Percentiles rank a stretch among this genome's conserved stretches.
Conservation (phyloP, 345 rosid species). For the Sapria himalayana region DNA sequence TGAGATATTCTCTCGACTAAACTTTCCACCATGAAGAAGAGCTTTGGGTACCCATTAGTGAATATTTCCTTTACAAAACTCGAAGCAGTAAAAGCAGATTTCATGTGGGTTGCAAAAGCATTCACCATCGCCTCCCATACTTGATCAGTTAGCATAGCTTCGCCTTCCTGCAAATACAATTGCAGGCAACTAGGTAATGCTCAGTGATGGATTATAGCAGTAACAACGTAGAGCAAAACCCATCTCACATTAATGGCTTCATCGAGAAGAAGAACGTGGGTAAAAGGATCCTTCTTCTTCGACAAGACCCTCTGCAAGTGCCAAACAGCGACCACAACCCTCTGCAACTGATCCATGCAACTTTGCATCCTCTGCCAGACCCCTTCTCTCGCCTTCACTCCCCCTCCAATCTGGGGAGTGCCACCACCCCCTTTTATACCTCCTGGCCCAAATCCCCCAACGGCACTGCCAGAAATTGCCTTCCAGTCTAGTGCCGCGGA, state of each 20-base stretch:
- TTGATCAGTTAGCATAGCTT: conserved; percentile 58
- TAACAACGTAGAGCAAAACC: background rate
- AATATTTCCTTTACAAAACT: conserved; percentile 93
- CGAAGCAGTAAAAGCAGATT: conserved; percentile 87
- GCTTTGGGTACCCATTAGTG: conserved; percentile 83
- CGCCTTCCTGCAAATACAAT: conserved; percentile 41
- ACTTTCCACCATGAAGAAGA: conserved; percentile 60
- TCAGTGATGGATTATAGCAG: too few species aligned
- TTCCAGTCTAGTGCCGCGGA: conserved; percentile 78
- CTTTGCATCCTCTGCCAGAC: conserved; percentile 77
- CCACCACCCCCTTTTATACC: conserved; percentile 78
- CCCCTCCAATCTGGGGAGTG: conserved; percentile 84
- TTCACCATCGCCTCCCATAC: conserved; percentile 96
- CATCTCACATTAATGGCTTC: conserved; percentile 66
- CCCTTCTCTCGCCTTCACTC: conserved; percentile 68
- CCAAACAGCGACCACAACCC: conserved; percentile 76
- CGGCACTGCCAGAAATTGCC: conserved; percentile 38
- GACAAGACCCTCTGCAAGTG: conserved; percentile 92
- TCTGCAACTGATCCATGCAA: conserved; percentile 80
- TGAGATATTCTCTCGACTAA: conserved; percentile 70
- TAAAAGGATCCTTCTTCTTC: conserved; percentile 92
- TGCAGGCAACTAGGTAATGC: conserved; percentile 11
- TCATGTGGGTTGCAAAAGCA: conserved; percentile 81
- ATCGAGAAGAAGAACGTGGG: conserved; percentile 79
- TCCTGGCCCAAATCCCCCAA: conserved; percentile 57